Percentiles rank a stretch among this genome's conserved stretches.
Conservation (phyloP, 192 early-diverging fungal species). For the Entomortierella beljakovae region DNA sequence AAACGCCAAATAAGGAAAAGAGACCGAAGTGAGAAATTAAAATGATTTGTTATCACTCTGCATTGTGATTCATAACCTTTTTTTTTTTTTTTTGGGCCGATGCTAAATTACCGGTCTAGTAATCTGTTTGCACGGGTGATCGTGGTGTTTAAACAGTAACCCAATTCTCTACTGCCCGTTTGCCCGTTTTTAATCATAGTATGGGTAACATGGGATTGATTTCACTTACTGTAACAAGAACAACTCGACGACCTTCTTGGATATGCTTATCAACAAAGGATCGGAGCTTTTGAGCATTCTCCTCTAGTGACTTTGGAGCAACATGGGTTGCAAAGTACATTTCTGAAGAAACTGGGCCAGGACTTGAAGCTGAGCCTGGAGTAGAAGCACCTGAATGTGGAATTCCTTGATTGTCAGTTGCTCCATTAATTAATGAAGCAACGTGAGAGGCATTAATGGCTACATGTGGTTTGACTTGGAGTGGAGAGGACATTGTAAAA, state of each 20-base stretch:
- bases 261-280: constrained; percentile 70
- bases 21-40: constrained; percentile 12
- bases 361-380: constrained; percentile 32
- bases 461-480: constrained; percentile 27
- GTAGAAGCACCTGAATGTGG: constrained; percentile 19
- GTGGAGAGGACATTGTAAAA: constrained; percentile 4
- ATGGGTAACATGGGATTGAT: not conserved
- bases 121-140: no score
- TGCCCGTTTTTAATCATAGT: no score
- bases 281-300: constrained; percentile 65
- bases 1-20: constrained; percentile 34
- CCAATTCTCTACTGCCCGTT: no score
- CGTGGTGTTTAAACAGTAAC: no score
- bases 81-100: no score
- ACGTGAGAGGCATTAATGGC: not conserved
- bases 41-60: not conserved
- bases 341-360: constrained; percentile 60
- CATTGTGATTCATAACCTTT: no score
- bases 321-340: constrained; percentile 80
- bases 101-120: no score
- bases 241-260: constrained; percentile 69
- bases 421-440: constrained; percentile 15
- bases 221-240: constrained; percentile 82
- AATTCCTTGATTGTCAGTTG: constrained; percentile 5
- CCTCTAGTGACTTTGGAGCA: constrained; percentile 72